Base-by-base conservation (phyloP, 495 filamentous ascomycete genomes). In the Tuber indicum region DNA sequence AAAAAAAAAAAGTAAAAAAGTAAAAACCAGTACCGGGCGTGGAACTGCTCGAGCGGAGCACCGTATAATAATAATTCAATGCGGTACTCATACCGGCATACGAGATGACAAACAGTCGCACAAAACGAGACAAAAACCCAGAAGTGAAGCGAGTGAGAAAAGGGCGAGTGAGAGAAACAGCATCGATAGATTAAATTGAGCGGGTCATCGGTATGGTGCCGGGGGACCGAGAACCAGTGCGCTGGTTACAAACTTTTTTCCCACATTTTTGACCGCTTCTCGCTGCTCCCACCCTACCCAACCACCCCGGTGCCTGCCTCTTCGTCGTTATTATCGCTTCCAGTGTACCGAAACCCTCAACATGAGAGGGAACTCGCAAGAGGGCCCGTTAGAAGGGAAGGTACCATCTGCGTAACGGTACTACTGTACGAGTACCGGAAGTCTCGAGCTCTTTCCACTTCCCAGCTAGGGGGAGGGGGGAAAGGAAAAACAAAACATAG, bases 211-310 rank as follows among this genome's bases (percentile, higher is more conserved):
- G 71, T 47, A 44, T 79, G 72, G 76, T 80, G 78, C 78, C 78
- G 78, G 75, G 78, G 76, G 78, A 80, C 78, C 78, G 78, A 80
- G 78, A 80, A 80, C 78, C 78, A 80, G 76, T 47, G 77, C 69
- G 76, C 71, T 80, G 78, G 78, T 80, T 80, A 80, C 76, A 74
- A 76, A 49, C 47, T 23, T 49, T 49, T 49, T 49, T 49, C 19
- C 46, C 17, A 23, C 17, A 49, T 21, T 21, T 49, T 23, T 21
- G 12, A 21, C 47, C 19, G 5, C 19, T 21, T 47, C 14, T 47
- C 46, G 46, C 46, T 47, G 46, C 46, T 19, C 46, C 46, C 14
- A 47, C 17, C 14, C 3, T 47, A 16, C 46, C 47, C 47, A 49
- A 49, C 47, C 47, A 10, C 47, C 47, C 42, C 1, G 42, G 42